phyloP scores from a whole-genome alignment of 768 basidiomycete species.

The Boletus huronensis region DNA sequence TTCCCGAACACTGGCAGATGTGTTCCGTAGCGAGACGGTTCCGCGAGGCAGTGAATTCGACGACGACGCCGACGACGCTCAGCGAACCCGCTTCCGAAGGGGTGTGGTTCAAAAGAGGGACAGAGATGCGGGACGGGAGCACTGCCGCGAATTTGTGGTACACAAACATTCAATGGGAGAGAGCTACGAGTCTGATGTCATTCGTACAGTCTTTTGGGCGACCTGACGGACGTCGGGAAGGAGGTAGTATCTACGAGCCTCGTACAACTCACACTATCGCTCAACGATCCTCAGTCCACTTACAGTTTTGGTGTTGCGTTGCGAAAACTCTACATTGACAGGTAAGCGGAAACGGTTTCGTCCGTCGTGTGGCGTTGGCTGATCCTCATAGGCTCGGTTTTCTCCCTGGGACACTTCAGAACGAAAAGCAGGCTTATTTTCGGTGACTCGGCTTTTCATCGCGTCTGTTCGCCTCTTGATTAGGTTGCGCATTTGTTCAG shows the following conservation, averaged over 20 bases:
- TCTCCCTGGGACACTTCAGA: constrained; percentile 50
- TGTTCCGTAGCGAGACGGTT: constrained; percentile 55
- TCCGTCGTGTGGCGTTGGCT: background rate
- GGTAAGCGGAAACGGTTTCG: constrained; percentile 35
- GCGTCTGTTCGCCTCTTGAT: background rate
- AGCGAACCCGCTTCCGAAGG: constrained; percentile 18
- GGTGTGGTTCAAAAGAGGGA: constrained; percentile 42
- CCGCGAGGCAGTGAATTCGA: constrained; percentile 39
- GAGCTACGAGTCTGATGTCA: background rate
- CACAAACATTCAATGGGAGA: constrained; percentile 17
- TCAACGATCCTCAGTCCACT: constrained; percentile 48
- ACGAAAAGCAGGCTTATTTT: constrained; percentile 52
- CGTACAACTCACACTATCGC: background rate
- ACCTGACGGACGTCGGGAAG: constrained; percentile 50
- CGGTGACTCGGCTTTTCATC: constrained; percentile 35
- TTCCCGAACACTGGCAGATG: constrained; percentile 68
- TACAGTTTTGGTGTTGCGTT: constrained; percentile 57
- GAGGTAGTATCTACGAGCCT: constrained; percentile 40
- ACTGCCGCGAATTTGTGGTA: constrained; percentile 62
- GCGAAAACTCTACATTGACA: constrained; percentile 63
- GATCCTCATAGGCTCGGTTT: constrained; percentile 52
- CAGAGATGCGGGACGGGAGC: constrained; percentile 56
- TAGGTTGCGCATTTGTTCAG: constrained; percentile 28
- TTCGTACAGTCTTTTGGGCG: constrained; percentile 55
- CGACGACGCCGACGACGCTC: constrained; percentile 16